Evolutionary conservation across 148 eudicot genomes (phyloP).

Genomic region (Camellia sinensis): DNA sequence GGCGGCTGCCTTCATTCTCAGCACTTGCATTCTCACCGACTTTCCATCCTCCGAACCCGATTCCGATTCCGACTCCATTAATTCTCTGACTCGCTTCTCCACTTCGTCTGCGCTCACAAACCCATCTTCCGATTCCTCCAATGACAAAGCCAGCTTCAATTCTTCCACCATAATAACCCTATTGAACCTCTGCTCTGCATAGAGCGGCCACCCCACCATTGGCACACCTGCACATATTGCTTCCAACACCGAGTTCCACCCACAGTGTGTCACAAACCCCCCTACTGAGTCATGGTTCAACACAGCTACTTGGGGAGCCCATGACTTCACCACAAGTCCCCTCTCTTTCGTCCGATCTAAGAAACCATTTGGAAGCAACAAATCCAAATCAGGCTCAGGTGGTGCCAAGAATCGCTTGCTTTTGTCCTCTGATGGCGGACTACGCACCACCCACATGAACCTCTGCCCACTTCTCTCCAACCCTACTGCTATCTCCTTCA

Average conservation of each 20-base stretch:
- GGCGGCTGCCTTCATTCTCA: slow-evolving; percentile 17
- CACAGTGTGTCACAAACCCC: slow-evolving; percentile 64
- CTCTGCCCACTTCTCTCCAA: slow-evolving; percentile 49
- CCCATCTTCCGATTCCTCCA: slow-evolving; percentile 31
- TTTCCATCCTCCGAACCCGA: neutral
- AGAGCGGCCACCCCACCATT: slow-evolving; percentile 50
- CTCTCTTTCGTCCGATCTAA: slow-evolving; percentile 32
- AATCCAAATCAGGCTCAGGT: slow-evolving; percentile 30
- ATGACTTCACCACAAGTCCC: slow-evolving; percentile 29
- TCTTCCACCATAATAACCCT: slow-evolving; percentile 41
- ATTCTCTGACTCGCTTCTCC: slow-evolving; percentile 35
- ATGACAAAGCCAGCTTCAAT: slow-evolving; percentile 30
- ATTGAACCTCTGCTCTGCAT: slow-evolving; percentile 44
- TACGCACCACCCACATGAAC: slow-evolving; percentile 52
- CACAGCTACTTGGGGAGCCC: slow-evolving; percentile 55
- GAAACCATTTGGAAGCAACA: slow-evolving; percentile 43
- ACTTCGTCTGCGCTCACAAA: slow-evolving; percentile 35
- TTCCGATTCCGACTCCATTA: slow-evolving; percentile 27
- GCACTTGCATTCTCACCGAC: slow-evolving; percentile 19
- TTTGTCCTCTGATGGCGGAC: slow-evolving; percentile 29
- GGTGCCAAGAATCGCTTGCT: neutral
- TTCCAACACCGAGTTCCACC: slow-evolving; percentile 61
- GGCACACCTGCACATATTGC: slow-evolving; percentile 41
- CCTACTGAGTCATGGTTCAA: slow-evolving; percentile 46
- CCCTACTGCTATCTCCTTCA: slow-evolving; percentile 48